phyloP scores from a whole-genome alignment of 768 basidiomycete genomes.

The Chalciporus chontae region DNA sequence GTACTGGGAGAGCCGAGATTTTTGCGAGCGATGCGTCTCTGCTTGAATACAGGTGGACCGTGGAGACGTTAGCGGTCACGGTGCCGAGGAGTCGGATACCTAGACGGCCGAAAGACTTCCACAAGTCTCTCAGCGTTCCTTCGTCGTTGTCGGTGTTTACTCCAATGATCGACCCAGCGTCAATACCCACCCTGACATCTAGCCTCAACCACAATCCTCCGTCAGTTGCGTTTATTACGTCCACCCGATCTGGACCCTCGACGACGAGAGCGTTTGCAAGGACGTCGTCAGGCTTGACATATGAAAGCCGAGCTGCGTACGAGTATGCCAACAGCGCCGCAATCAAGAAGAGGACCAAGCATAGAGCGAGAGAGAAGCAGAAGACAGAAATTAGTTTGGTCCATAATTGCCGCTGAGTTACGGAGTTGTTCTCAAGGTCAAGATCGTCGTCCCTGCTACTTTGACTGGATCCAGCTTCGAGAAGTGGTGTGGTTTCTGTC shows the following conservation, averaged over 20 bases:
- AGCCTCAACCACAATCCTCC: slow-evolving; percentile 61
- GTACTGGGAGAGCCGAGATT: slow-evolving; percentile 46
- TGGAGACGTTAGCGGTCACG: slow-evolving; percentile 53
- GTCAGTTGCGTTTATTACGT: slow-evolving; percentile 60
- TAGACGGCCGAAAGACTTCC: slow-evolving; percentile 70
- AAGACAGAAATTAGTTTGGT: slow-evolving; percentile 47
- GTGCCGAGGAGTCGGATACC: slow-evolving; percentile 53
- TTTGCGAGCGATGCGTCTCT: slow-evolving; percentile 40
- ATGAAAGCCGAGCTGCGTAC: slow-evolving; percentile 55
- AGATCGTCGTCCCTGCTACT: slow-evolving; percentile 18
- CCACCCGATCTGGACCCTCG: slow-evolving; percentile 56
- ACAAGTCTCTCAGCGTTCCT: slow-evolving; percentile 42
- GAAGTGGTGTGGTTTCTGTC: slow-evolving; percentile 31
- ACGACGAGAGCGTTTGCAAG: slow-evolving; percentile 53
- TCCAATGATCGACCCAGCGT: slow-evolving; percentile 59
- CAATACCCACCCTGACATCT: slow-evolving; percentile 57
- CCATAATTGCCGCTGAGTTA: slow-evolving; percentile 28
- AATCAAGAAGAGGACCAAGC: slow-evolving; percentile 41
- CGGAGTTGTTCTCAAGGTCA: slow-evolving; percentile 19
- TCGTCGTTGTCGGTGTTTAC: slow-evolving; percentile 47
- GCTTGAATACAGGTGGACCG: slow-evolving; percentile 47
- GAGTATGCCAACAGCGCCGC: slow-evolving; percentile 58
- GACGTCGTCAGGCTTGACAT: slow-evolving; percentile 55
- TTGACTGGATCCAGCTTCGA: slow-evolving; percentile 22
- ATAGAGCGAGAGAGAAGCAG: slow-evolving; percentile 50